A percentile compares a stretch with the other conserved stretches of the same genome.
Conservation (phyloP, 768 basidiomycete species). For the Rhizopogon sp. region DNA sequence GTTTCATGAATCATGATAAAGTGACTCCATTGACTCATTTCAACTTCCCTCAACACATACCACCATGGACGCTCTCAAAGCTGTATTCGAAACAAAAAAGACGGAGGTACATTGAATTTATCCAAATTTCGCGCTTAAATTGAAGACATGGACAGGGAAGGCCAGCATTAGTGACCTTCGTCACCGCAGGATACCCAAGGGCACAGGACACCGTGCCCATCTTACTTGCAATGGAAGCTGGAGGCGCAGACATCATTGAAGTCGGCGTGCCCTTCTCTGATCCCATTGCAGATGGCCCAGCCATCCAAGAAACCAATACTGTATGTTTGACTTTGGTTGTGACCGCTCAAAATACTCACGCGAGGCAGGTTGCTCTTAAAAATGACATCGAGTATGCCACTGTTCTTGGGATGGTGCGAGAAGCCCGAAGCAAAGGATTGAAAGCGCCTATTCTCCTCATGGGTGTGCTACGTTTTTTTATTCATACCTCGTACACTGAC, state of each 20-base stretch:
- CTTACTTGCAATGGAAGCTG: constrained; percentile 84
- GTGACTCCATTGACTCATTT: neutral
- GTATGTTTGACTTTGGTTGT: constrained; percentile 37
- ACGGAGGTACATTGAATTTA: constrained; percentile 6
- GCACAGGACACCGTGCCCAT: constrained; percentile 75
- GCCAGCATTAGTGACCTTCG: constrained; percentile 74
- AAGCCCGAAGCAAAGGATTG: constrained; percentile 76
- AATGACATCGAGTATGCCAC: constrained; percentile 70
- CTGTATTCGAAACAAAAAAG: constrained; percentile 23
- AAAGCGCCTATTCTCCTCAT: constrained; percentile 86
- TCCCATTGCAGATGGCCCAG: constrained; percentile 90
- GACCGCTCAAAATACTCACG: neutral
- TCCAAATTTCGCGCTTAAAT: neutral
- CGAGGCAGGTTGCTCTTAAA: constrained; percentile 67
- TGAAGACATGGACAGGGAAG: constrained; percentile 34
- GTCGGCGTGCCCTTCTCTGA: constrained; percentile 93
- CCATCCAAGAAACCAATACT: constrained; percentile 86
- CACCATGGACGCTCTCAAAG: constrained; percentile 22
- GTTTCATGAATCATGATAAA: neutral
- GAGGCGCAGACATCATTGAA: constrained; percentile 91
- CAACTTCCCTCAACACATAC: neutral
- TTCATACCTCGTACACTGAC: constrained; percentile 1
- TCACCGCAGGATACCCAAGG: constrained; percentile 89
- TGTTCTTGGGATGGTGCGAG: constrained; percentile 67
- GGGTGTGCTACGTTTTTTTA: constrained; percentile 47